Evolutionary conservation across 805 yeast genomes (phyloP).

Genomic region (Phaffomyces opuntiae): DNA sequence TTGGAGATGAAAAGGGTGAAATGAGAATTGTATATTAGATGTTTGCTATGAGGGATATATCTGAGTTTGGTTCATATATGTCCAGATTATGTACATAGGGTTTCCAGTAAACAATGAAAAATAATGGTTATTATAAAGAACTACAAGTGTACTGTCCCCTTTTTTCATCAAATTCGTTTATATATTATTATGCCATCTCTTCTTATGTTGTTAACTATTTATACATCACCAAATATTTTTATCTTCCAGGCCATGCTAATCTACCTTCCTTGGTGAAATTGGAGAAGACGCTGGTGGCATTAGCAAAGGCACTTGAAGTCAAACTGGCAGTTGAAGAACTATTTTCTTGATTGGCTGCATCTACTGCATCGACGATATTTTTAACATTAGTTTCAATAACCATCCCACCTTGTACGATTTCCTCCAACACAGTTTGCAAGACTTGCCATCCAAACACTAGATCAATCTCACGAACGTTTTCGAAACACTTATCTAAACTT

Average conservation of each 20-base stretch:
- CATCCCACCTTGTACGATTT: conserved; percentile 96
- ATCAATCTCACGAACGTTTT: conserved; percentile 91
- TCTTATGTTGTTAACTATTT: background rate
- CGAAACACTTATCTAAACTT: conserved; percentile 86
- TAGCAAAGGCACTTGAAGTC: conserved; percentile 26
- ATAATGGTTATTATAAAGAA: background rate
- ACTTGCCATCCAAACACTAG: conserved; percentile 99
- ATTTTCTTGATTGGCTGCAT: conserved; percentile 40
- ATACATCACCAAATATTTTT: background rate
- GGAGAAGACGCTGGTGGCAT: conserved; percentile 22
- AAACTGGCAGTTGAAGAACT: conserved; percentile 9
- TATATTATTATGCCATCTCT: background rate
- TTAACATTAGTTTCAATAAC: conserved; percentile 87
- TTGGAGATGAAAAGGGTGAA: conserved; percentile 16
- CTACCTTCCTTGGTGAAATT: conserved; percentile 23
- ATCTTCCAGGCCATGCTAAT: conserved; percentile 23
- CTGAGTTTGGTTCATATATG: background rate
- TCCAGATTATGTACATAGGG: background rate
- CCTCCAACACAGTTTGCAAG: conserved; percentile 82
- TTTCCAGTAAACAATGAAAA: background rate
- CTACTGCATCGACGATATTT: conserved; percentile 78
- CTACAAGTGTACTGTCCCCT: too few species aligned
- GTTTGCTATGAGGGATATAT: too few species aligned
- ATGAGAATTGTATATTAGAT: background rate
- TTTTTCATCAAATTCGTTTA: background rate